Evolutionary conservation across 768 basidiomycete species (phyloP).

Genomic region (Naganishia antarctica): DNA sequence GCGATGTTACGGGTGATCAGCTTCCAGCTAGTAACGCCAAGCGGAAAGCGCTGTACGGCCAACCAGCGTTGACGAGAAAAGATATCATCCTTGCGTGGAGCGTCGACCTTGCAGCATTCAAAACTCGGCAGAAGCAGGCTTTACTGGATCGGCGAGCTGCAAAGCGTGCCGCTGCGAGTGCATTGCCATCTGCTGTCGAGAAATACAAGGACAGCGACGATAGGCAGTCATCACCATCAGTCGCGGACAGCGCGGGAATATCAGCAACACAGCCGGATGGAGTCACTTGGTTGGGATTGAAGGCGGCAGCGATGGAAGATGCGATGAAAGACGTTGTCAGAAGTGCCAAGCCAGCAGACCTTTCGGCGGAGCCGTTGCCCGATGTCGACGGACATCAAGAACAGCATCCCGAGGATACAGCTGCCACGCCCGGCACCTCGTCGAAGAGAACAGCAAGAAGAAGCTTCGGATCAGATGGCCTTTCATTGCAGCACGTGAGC

Average conservation of each 20-base stretch:
- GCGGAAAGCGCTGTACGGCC: slow-evolving; percentile 11
- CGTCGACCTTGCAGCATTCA: slow-evolving; percentile 7
- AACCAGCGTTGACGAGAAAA: slow-evolving; percentile 4
- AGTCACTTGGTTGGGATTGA: no score
- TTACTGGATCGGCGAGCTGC: slow-evolving; percentile 3
- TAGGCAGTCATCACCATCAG: no score
- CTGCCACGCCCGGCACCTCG: neutral
- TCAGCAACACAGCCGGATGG: no score
- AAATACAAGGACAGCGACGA: no score
- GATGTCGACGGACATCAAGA: neutral
- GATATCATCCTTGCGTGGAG: slow-evolving; percentile 14
- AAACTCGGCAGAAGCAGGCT: slow-evolving; percentile 3
- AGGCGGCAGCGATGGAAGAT: no score
- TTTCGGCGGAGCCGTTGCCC: no score
- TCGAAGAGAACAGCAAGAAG: neutral
- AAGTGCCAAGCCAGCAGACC: no score
- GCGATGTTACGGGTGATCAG: neutral
- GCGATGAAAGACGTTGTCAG: no score
- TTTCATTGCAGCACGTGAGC: slow-evolving; percentile 13
- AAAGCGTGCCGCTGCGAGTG: neutral
- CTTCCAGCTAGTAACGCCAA: neutral
- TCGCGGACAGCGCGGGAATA: no score
- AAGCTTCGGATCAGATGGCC: neutral
- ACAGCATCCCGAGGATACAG: neutral
- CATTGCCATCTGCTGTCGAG: no score